Conservation (phyloP, 805 yeast species). For the Metahyphopichia silvanorum region DNA sequence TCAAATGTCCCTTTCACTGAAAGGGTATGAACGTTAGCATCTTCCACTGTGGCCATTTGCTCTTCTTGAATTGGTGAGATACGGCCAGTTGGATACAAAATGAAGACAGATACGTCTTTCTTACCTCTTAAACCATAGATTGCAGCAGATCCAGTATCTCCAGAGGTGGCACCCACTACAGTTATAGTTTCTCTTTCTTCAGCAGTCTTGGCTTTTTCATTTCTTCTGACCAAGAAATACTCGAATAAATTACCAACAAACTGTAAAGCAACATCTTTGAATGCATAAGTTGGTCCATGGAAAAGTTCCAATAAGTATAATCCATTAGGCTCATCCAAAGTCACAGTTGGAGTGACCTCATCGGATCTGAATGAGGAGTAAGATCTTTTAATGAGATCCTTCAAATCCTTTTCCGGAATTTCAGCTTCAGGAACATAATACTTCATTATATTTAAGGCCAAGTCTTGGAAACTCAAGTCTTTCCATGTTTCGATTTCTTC, state of each 20-base stretch:
- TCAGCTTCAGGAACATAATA: constrained; percentile 71
- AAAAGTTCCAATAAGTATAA: constrained; percentile 84
- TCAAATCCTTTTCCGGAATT: constrained; percentile 68
- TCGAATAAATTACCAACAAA: constrained; percentile 97
- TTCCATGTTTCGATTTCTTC: constrained; percentile 66
- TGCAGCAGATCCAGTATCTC: constrained; percentile 99
- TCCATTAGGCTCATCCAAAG: constrained; percentile 54
- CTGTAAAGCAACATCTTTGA: constrained; percentile 97
- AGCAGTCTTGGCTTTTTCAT: constrained; percentile 45
- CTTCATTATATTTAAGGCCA: constrained; percentile 84
- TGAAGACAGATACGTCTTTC: constrained; percentile 96
- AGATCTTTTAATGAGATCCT: constrained; percentile 59
- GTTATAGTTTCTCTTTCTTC: constrained; percentile 77
- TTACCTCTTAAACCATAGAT: constrained; percentile 96
- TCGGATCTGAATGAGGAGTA: constrained; percentile 87
- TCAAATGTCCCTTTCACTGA: constrained; percentile 96
- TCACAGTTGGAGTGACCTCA: constrained; percentile 83
- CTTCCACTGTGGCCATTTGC: constrained; percentile 97
- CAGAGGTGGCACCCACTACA: constrained; percentile 98
- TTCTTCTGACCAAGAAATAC: constrained; percentile 78
- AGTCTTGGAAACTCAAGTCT: constrained; percentile 72
- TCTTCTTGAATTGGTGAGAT: constrained; percentile 97
- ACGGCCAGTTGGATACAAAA: constrained; percentile 94
- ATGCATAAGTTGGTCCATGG: constrained; percentile 99
- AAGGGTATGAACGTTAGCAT: constrained; percentile 88